Evolutionary conservation across 2,329 filamentous ascomycete genomes (phyloP).

Genomic region (Colletotrichum liriopes): DNA sequence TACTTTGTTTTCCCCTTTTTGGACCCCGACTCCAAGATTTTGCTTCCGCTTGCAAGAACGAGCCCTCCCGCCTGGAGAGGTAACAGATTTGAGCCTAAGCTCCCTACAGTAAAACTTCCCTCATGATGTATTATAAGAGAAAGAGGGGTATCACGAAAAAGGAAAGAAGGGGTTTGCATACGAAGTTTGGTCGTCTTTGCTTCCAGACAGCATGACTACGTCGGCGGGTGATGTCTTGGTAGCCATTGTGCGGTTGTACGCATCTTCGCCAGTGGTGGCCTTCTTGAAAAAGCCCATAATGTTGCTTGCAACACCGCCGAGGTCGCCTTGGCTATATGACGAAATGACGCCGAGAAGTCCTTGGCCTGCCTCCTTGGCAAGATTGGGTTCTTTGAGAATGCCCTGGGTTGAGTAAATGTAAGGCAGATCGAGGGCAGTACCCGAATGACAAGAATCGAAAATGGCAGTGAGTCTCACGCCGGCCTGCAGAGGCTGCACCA

Average conservation of each 20-base stretch:
- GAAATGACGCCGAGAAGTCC: constrained; percentile 73
- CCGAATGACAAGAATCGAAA: constrained; percentile 78
- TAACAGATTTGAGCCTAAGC: background rate
- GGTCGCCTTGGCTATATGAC: constrained; percentile 78
- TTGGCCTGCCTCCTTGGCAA: constrained; percentile 78
- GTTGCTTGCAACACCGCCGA: constrained; percentile 85
- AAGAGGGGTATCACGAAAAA: constrained; percentile 35
- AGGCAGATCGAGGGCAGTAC: constrained; percentile 76
- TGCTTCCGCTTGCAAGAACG: background rate
- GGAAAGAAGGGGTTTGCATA: constrained; percentile 61
- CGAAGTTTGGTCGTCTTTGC: constrained; percentile 96
- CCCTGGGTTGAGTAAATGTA: constrained; percentile 80
- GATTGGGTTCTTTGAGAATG: constrained; percentile 78
- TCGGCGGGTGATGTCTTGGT: constrained; percentile 97
- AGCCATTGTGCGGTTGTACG: constrained; percentile 82
- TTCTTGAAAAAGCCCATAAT: constrained; percentile 92
- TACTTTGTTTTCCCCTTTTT: background rate
- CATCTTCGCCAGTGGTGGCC: constrained; percentile 85
- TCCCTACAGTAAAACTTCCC: background rate
- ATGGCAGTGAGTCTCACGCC: constrained; percentile 75
- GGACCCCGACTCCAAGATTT: background rate
- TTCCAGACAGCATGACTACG: constrained; percentile 97
- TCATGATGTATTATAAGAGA: background rate
- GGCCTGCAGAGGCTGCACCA: constrained; percentile 71
- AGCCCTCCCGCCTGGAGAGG: constrained; percentile 9